Percentiles rank a stretch among this genome's conserved stretches.
Evolutionary conservation across 176 grass and related monocot genomes (phyloP).

Genomic region (Pontederia paniculata): DNA sequence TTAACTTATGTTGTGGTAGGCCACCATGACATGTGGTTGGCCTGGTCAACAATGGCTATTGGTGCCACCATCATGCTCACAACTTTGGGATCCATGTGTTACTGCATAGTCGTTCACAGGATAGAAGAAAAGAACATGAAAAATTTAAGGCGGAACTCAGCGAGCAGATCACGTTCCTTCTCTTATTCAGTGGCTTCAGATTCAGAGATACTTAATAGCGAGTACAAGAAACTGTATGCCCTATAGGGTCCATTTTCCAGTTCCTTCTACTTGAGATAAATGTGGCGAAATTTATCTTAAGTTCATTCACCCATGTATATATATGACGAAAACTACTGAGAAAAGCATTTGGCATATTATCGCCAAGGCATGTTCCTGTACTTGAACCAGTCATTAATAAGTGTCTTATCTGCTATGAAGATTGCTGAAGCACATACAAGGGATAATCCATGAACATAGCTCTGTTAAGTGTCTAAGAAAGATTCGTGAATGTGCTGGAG

Average conservation of each 20-base stretch:
- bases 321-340: too few relatives aligned
- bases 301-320: too few relatives aligned
- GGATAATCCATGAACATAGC: too few relatives aligned
- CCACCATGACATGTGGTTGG: not conserved
- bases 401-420: too few relatives aligned
- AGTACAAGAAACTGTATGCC: conserved; percentile 4
- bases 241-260: not conserved
- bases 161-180: not conserved
- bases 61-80: conserved; percentile 8
- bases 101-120: conserved; percentile 1
- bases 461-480: too few relatives aligned
- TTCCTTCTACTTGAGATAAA: not conserved
- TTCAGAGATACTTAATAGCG: not conserved
- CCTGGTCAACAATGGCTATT: conserved; percentile 4
- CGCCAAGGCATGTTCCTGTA: too few relatives aligned
- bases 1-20: conserved; percentile 1
- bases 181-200: not conserved
- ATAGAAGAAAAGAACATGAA: conserved; percentile 4
- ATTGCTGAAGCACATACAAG: too few relatives aligned
- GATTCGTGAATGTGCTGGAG: too few relatives aligned
- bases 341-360: too few relatives aligned
- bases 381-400: too few relatives aligned
- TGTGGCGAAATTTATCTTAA: not conserved
- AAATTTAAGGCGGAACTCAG: not conserved
- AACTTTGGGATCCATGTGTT: conserved; percentile 1